Percentiles rank a stretch among this genome's conserved stretches.
phyloP scores from a whole-genome alignment of 2,329 filamentous ascomycete genomes.

The Arthroderma uncinatum region DNA sequence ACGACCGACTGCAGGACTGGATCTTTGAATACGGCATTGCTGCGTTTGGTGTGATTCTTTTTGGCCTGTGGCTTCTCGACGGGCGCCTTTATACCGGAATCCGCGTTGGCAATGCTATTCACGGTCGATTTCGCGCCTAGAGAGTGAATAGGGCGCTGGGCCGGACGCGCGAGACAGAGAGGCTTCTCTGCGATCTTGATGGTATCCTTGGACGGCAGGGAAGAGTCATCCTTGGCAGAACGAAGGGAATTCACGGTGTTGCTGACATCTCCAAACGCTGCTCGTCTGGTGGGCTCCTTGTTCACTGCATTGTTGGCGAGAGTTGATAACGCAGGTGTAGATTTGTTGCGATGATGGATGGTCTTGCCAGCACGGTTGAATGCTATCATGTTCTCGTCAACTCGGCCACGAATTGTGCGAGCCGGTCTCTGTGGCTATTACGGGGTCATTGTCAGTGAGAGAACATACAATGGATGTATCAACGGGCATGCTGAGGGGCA shows the following conservation, averaged over 20 bases:
- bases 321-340: conserved; percentile 51
- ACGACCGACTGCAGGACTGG: conserved; percentile 1
- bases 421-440: conserved; percentile 57
- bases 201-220: conserved; percentile 39
- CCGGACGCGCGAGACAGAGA: conserved; percentile 44
- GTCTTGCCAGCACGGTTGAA: conserved; percentile 42
- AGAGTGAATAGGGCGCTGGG: conserved; percentile 43
- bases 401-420: conserved; percentile 48
- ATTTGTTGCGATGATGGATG: conserved; percentile 74
- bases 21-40: conserved; percentile 28
- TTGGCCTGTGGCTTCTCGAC: conserved; percentile 20
- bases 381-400: conserved; percentile 58
- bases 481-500: neutral
- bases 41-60: conserved; percentile 44
- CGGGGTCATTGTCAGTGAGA: conserved; percentile 14
- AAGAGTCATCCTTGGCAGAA: conserved; percentile 46
- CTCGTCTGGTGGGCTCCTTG: conserved; percentile 60
- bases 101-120: neutral
- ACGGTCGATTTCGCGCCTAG: neutral
- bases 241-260: conserved; percentile 42
- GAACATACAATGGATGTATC: neutral
- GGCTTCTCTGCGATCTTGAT: conserved; percentile 27
- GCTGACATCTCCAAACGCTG: conserved; percentile 72
- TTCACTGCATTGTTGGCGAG: conserved; percentile 32
- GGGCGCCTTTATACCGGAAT: conserved; percentile 21